These are phyloP conservation scores for Microsporum audouinii DNA, from an alignment of 2,329 filamentous ascomycete genomes.

Conservation along the genomic window DNA sequence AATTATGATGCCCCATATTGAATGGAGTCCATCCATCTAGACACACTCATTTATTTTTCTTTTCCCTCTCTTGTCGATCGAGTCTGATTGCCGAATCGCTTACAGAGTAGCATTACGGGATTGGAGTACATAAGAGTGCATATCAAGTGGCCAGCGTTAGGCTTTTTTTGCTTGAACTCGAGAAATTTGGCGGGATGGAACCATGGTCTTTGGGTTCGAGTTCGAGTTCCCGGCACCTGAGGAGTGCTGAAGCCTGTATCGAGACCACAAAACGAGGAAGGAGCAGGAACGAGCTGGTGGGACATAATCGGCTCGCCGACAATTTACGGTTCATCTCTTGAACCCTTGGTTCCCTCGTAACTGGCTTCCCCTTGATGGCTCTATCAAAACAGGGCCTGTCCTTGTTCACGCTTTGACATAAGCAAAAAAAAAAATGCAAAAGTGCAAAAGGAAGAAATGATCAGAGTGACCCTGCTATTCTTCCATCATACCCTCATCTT, in stretches of 20 bases:
- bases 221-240: background rate
- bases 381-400: background rate
- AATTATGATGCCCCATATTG: background rate
- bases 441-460: background rate
- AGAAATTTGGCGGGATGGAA: background rate
- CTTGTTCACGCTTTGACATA: background rate
- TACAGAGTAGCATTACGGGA: background rate
- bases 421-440: background rate
- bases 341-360: constrained; percentile 1
- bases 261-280: background rate
- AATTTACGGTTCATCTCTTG: constrained; percentile 3
- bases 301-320: constrained; percentile 4
- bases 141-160: background rate
- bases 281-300: constrained; percentile 3
- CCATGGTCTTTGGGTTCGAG: background rate
- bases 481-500: background rate
- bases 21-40: background rate
- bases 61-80: background rate
- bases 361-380: background rate
- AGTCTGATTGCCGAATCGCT: background rate
- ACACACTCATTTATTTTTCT: background rate
- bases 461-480: background rate
- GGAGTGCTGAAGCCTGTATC: background rate
- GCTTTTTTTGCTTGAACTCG: background rate
- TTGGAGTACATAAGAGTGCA: background rate